Evolutionary conservation across 2,329 filamentous ascomycete species (phyloP).

Genomic region (Ceratocystis huliohia): DNA sequence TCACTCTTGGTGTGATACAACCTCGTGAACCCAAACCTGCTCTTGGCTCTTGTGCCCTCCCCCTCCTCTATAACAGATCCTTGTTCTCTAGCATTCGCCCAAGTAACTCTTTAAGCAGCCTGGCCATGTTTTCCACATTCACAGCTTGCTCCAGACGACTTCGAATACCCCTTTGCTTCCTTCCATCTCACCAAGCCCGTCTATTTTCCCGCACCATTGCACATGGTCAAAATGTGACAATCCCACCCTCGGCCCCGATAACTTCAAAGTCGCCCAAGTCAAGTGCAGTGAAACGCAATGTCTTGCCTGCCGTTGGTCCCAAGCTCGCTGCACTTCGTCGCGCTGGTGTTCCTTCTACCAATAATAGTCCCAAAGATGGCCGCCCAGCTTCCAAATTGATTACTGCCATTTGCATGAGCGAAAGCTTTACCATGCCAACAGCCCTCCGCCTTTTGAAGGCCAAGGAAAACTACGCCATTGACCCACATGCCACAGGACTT

Average conservation of each 20-base stretch:
- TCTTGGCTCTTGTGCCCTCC: background rate
- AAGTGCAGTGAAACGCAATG: constrained; percentile 8
- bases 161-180: background rate
- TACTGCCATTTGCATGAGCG: constrained; percentile 49
- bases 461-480: constrained; percentile 45
- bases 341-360: constrained; percentile 11
- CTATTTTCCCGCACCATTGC: background rate
- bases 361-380: background rate
- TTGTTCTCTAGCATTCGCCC: constrained; percentile 1
- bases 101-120: background rate
- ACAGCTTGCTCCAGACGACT: background rate
- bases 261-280: constrained; percentile 10
- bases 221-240: background rate
- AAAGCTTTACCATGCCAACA: constrained; percentile 51
- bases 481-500: constrained; percentile 49
- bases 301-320: background rate
- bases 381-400: constrained; percentile 27
- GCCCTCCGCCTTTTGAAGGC: constrained; percentile 44
- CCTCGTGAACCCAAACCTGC: background rate
- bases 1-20: constrained; percentile 7
- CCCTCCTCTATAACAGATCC: background rate
- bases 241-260: background rate
- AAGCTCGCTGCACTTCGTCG: constrained; percentile 18
- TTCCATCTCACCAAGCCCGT: background rate
- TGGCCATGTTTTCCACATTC: constrained; percentile 3